A percentile compares a stretch with the other conserved stretches of the same genome.
Evolutionary conservation across 2,329 filamentous ascomycete genomes (phyloP).

Genomic region (Talaromyces sp.): DNA sequence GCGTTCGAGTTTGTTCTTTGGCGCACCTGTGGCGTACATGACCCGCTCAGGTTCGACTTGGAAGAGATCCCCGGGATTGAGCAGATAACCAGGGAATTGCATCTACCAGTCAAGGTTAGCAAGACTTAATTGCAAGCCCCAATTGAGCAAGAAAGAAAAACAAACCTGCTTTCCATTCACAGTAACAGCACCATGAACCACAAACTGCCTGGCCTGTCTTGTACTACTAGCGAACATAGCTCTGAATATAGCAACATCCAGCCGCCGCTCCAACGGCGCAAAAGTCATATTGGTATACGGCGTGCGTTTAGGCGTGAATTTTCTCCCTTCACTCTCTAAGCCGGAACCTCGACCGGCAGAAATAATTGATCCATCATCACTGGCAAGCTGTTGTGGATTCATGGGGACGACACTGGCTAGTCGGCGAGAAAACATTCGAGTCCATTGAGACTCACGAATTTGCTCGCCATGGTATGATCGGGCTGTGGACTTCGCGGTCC

Average conservation of each 20-base stretch:
- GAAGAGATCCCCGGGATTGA: conserved; percentile 98
- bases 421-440: conserved; percentile 82
- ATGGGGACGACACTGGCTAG: conserved; percentile 82
- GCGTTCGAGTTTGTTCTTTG: conserved; percentile 53
- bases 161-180: conserved; percentile 92
- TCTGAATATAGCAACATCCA: conserved; percentile 93
- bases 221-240: conserved; percentile 91
- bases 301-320: conserved; percentile 45
- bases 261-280: conserved; percentile 80
- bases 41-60: conserved; percentile 88
- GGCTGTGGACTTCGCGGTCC: conserved; percentile 77
- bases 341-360: conserved; percentile 75
- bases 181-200: conserved; percentile 86
- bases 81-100: conserved; percentile 82
- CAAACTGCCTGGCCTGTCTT: conserved; percentile 89
- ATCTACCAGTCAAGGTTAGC: conserved; percentile 58
- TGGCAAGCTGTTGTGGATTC: conserved; percentile 73
- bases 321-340: conserved; percentile 27
- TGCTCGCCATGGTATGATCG: conserved; percentile 94
- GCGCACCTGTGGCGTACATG: conserved; percentile 77
- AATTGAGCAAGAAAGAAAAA: background rate
- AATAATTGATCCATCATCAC: conserved; percentile 75
- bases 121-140: background rate
- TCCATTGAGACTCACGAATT: conserved; percentile 88
- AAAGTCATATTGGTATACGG: conserved; percentile 98